Evolutionary conservation across 148 eudicot genomes (phyloP).

Genomic region (Nepenthes gracilis): DNA sequence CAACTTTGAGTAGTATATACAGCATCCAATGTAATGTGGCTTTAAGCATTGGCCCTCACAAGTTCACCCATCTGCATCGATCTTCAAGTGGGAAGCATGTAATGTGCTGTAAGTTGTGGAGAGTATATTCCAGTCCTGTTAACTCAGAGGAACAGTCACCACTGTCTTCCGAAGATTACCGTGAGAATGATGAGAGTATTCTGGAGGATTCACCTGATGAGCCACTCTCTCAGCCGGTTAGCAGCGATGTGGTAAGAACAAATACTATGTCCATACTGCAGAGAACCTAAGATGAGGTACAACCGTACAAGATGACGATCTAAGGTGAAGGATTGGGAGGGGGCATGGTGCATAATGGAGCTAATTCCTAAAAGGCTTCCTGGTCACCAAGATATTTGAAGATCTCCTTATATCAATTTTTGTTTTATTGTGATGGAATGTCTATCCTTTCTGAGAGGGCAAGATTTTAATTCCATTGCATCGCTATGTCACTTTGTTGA

Average conservation of each 20-base stretch:
- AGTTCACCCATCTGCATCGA: conserved; percentile 13
- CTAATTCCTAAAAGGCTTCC: too few relatives aligned
- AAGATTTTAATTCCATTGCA: too few relatives aligned
- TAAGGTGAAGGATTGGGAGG: too few relatives aligned
- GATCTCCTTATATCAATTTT: too few relatives aligned
- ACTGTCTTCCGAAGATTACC: conserved; percentile 17
- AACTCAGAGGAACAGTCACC: conserved; percentile 41
- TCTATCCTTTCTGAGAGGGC: too few relatives aligned
- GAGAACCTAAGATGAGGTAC: not conserved
- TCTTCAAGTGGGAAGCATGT: conserved; percentile 13
- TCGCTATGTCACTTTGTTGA: too few relatives aligned
- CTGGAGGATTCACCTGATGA: conserved; percentile 20
- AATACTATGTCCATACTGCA: not conserved
- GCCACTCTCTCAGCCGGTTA: conserved; percentile 22
- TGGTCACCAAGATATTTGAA: too few relatives aligned
- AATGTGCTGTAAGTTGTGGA: conserved; percentile 12
- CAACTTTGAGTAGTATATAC: conserved; percentile 7
- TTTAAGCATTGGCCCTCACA: conserved; percentile 15
- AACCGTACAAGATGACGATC: not conserved
- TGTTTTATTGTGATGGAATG: too few relatives aligned
- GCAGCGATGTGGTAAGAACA: conserved; percentile 41
- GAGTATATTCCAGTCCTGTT: conserved; percentile 24
- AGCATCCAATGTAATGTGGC: conserved; percentile 18
- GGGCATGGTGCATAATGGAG: too few relatives aligned
- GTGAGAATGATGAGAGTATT: conserved; percentile 19